Evolutionary conservation across 352 stramenopile species (phyloP).

Genomic region (Paralagenidium karlingii): DNA sequence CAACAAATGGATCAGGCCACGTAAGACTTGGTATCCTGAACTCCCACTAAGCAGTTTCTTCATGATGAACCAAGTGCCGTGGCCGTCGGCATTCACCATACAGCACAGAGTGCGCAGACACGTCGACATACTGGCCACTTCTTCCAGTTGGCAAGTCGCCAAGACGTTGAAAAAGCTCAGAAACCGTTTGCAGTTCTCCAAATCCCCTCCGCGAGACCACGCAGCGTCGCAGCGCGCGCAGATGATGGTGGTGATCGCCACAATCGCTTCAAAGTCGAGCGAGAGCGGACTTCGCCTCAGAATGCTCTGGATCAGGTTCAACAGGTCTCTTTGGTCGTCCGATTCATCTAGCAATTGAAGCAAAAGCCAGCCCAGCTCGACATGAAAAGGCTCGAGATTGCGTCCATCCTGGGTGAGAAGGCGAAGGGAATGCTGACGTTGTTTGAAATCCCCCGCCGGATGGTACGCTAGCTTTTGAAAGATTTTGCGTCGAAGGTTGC

Average conservation of each 20-base stretch:
- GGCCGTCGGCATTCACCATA: conserved; percentile 71
- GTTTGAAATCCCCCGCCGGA: conserved; percentile 30
- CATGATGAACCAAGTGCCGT: conserved; percentile 75
- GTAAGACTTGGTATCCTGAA: conserved; percentile 54
- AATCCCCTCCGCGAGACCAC: conserved; percentile 55
- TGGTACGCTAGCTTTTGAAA: conserved; percentile 42
- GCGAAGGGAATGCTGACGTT: conserved; percentile 51
- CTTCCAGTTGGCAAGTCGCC: conserved; percentile 33
- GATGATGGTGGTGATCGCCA: conserved; percentile 57
- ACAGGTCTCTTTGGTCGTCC: conserved; percentile 62
- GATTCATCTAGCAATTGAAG: conserved; percentile 66
- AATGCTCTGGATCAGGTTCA: conserved; percentile 63
- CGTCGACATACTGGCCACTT: conserved; percentile 35
- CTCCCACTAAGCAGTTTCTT: conserved; percentile 55
- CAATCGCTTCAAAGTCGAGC: conserved; percentile 49
- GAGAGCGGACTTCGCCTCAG: conserved; percentile 35
- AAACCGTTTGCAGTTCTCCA: conserved; percentile 56
- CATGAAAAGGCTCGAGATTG: conserved; percentile 45
- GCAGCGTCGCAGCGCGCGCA: conserved; percentile 52
- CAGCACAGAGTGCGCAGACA: conserved; percentile 70
- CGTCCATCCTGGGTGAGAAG: conserved; percentile 50
- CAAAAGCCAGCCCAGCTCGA: conserved; percentile 63
- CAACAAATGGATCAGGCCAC: conserved; percentile 53
- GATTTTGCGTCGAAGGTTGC: conserved; percentile 25
- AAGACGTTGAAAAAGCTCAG: conserved; percentile 71